Evolutionary conservation across 441 rosid genomes (phyloP).

Genomic region (Gossypium lobatum): DNA sequence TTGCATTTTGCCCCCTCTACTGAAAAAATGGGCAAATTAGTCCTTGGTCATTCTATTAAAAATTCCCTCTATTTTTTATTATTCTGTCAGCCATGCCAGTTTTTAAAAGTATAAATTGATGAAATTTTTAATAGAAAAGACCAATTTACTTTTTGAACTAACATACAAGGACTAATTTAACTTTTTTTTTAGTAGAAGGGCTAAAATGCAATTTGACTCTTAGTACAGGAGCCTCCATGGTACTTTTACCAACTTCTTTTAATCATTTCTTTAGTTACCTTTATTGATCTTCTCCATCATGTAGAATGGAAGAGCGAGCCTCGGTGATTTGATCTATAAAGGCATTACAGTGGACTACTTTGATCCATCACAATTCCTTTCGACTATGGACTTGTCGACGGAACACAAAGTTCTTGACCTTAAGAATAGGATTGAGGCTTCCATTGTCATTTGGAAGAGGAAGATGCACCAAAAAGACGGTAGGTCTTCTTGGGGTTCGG

Average conservation of each 20-base stretch:
- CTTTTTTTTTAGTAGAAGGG: too few relatives aligned
- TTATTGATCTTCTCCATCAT: background rate
- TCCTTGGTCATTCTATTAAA: too few relatives aligned
- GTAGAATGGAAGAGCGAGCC: slow-evolving; percentile 54
- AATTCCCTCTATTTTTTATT: too few relatives aligned
- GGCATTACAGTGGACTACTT: slow-evolving; percentile 57
- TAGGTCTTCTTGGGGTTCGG: slow-evolving; percentile 54
- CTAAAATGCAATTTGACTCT: too few relatives aligned
- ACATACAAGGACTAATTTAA: too few relatives aligned
- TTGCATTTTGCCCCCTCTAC: too few relatives aligned
- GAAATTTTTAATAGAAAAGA: too few relatives aligned
- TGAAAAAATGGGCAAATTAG: too few relatives aligned
- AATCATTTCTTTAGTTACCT: background rate
- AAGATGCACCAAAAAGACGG: slow-evolving; percentile 38
- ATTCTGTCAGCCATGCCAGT: too few relatives aligned
- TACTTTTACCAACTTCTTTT: background rate
- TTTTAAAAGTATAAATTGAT: too few relatives aligned
- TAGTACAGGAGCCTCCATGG: too few relatives aligned
- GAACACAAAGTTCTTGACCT: slow-evolving; percentile 54
- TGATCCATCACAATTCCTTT: slow-evolving; percentile 47
- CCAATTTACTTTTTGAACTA: too few relatives aligned
- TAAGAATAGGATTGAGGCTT: slow-evolving; percentile 56
- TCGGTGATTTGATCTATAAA: slow-evolving; percentile 51
- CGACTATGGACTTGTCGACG: slow-evolving; percentile 44
- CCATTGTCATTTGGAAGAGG: slow-evolving; percentile 54